Evolutionary conservation across 768 basidiomycete genomes (phyloP), one percentile per base, ranked within the genome.

Genomic region (Tremella yokohamensis): DNA sequence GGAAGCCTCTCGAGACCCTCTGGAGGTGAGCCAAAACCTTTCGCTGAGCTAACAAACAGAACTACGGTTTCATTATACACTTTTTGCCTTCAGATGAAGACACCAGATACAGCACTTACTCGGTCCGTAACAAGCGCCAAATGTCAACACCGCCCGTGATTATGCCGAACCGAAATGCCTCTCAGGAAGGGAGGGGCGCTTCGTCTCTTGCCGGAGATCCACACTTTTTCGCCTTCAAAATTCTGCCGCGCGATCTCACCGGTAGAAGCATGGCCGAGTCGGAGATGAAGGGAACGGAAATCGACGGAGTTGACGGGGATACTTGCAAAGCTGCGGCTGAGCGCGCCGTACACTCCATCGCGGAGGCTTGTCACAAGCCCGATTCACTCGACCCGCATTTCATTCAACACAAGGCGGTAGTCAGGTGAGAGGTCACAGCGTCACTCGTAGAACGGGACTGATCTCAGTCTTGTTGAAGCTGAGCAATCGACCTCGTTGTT

Each of bases 1-100:
- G 77, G 90, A 94, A 74, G 85, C 89, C 0, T 90, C 89, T 64
- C 84, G 92, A 15, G 90, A 96, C 74, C 84, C 87, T 0, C 72
- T 80, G 18, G 90, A 97, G 54, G 73, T 72, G 52, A 63, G 69
- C 47, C 37, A 24, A 0, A 1, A n/a, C 25, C 11, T 16, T 19
- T 6, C 18, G 40, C 54, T 44, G 47, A 44, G 22, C 6, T 13
- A 8, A 26, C 16, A 8, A 25, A 8, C 52, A 67, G 78, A 97
- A 97, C 70, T 86, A 86, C 42, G 94, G 96, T 0, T 90, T 98
- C 73, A 75, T 85, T 2, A 75, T 98, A 49, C 82, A 83, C n/a
- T 99, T 89, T 86, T 81, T 83, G 39, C 84, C 84, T 45, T 79
- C 82, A 1, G 81, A 85, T 61, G 85, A 88, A 70, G 82, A 84